phyloP scores from a whole-genome alignment of 768 basidiomycete species.

The Russula sp. region DNA sequence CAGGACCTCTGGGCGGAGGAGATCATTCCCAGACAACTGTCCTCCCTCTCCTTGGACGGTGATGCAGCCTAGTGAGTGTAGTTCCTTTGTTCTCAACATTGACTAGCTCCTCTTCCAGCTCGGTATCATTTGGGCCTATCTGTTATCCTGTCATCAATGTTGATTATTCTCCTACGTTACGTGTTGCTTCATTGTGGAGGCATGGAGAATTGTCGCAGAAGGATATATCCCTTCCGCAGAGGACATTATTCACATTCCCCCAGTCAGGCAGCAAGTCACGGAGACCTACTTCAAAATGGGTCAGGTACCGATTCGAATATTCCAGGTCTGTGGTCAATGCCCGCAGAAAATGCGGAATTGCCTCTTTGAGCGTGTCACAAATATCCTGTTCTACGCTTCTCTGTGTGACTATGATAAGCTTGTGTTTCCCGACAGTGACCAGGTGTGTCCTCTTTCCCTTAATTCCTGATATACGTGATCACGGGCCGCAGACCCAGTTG shows the following conservation, averaged over 20 bases:
- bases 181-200: conserved; percentile 75
- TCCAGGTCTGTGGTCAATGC: conserved; percentile 62
- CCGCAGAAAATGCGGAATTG: conserved; percentile 44
- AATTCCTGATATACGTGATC: not conserved
- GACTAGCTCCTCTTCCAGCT: not conserved
- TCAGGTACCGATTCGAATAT: conserved; percentile 41
- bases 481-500: conserved; percentile 35
- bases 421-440: not conserved
- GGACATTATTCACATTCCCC: conserved; percentile 79
- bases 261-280: conserved; percentile 55
- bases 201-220: conserved; percentile 66
- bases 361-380: conserved; percentile 56
- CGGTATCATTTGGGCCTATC: not conserved
- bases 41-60: not conserved
- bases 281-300: not conserved
- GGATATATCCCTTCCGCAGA: conserved; percentile 77
- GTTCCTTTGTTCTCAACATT: not conserved
- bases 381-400: conserved; percentile 65
- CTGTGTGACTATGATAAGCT: conserved; percentile 72
- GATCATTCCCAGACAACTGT: conserved; percentile 28
- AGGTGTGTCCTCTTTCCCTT: conserved; percentile 6
- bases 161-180: conserved; percentile 26
- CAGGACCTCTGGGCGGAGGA: conserved; percentile 27
- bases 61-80: conserved; percentile 12
- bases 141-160: not conserved